These are phyloP conservation scores for Clavispora phyllophila DNA, from an alignment of 805 yeast genomes.

Conservation along the genomic window DNA sequence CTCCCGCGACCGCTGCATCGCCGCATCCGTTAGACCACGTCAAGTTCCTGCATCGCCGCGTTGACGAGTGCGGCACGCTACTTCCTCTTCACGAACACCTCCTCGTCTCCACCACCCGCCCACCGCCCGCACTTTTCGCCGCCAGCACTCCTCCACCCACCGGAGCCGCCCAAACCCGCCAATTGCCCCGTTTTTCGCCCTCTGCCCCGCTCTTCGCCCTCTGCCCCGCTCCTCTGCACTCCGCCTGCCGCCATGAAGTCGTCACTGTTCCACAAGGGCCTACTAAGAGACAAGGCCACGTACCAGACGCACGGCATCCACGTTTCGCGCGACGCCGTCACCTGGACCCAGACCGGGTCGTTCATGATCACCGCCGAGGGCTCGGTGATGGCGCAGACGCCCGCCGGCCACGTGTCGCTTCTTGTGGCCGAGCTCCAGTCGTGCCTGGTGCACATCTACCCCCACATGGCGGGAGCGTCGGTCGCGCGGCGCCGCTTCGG, in stretches of 20 bases:
- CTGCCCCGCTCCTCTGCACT: too few species aligned
- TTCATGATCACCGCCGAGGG: constrained; percentile 31
- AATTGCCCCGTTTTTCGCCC: too few species aligned
- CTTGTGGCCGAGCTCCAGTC: constrained; percentile 34
- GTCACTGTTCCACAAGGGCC: constrained; percentile 25
- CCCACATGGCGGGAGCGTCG: constrained; percentile 14
- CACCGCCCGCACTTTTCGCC: too few species aligned
- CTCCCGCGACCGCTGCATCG: too few species aligned
- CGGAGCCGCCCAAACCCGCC: too few species aligned
- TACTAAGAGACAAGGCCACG: constrained; percentile 30
- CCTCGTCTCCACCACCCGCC: too few species aligned
- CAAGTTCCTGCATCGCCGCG: background rate
- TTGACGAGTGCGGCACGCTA: background rate
- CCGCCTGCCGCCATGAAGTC: background rate
- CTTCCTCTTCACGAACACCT: background rate
- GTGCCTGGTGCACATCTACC: constrained; percentile 34
- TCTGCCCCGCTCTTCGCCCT: too few species aligned
- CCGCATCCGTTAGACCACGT: background rate
- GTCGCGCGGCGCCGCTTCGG: constrained; percentile 6
- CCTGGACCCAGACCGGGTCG: constrained; percentile 31
- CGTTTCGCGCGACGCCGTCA: constrained; percentile 32
- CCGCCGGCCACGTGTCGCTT: constrained; percentile 23
- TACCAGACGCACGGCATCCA: constrained; percentile 29
- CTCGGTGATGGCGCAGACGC: constrained; percentile 28
- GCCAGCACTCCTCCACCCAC: too few species aligned